These are phyloP conservation scores for Tetrahymena malaccensis DNA, from an alignment of 73 alveolate species.

Conservation along the genomic window DNA sequence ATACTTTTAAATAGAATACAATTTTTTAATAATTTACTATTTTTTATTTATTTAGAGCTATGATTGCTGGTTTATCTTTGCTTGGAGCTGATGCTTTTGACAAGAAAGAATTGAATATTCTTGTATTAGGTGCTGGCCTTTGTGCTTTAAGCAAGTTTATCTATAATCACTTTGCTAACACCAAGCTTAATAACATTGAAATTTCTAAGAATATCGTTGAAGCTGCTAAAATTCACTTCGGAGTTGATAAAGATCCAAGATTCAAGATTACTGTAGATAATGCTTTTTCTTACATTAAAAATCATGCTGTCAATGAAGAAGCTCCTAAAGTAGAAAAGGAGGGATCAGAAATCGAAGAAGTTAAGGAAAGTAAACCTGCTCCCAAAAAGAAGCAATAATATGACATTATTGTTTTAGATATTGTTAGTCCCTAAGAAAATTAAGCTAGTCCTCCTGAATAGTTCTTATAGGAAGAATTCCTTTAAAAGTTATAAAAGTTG, in stretches of 20 bases:
- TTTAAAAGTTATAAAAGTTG: neutral
- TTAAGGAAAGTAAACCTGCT: neutral
- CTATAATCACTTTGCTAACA: conserved; percentile 1
- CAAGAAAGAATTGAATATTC: neutral
- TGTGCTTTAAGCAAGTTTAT: conserved; percentile 26
- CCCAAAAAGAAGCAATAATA: neutral
- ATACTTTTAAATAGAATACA: neutral
- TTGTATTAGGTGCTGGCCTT: conserved; percentile 36
- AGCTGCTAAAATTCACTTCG: conserved; percentile 19
- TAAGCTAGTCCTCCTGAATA: neutral
- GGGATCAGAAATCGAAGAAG: conserved; percentile 18
- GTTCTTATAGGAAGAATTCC: neutral
- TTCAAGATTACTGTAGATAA: conserved; percentile 14
- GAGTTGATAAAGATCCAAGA: conserved; percentile 11
- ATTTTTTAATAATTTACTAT: neutral
- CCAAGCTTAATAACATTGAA: conserved; percentile 20
- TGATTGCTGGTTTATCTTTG: conserved; percentile 34
- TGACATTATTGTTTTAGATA: conserved; percentile 19
- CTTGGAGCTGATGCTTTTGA: conserved; percentile 5
- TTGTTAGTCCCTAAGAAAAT: neutral
- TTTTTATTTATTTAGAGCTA: neutral
- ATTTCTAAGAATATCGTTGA: conserved; percentile 18
- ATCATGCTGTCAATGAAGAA: neutral
- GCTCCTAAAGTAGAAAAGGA: neutral
- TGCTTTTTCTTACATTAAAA: neutral